These are phyloP conservation scores for Passiflora organensis DNA, from an alignment of 345 rosid genomes.

Conservation along the genomic window DNA sequence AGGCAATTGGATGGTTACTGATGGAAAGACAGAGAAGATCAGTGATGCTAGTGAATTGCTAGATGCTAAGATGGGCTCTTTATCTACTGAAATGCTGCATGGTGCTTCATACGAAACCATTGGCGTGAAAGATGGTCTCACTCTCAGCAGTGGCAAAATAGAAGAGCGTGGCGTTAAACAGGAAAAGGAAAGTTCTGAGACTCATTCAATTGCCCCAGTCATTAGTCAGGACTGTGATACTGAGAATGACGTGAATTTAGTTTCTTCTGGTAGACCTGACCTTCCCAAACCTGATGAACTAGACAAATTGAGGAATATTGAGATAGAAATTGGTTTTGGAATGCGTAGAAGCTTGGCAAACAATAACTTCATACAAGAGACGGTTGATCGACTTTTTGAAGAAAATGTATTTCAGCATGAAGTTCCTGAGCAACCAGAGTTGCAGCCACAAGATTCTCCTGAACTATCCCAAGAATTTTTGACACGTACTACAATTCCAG, in stretches of 20 bases:
- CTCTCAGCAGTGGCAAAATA: constrained; percentile 16
- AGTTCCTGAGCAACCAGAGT: constrained; percentile 20
- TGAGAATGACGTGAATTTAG: constrained; percentile 16
- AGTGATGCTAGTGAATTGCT: constrained; percentile 19
- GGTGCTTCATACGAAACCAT: constrained; percentile 16
- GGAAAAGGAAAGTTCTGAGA: constrained; percentile 25
- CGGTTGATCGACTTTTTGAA: constrained; percentile 12
- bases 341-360: constrained; percentile 9
- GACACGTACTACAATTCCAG: constrained; percentile 3
- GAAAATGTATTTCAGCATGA: constrained; percentile 17
- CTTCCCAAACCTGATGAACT: constrained; percentile 12
- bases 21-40: constrained; percentile 24
- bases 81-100: constrained; percentile 17
- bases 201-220: constrained; percentile 3
- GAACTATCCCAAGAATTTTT: constrained; percentile 9
- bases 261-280: constrained; percentile 3
- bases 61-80: constrained; percentile 28
- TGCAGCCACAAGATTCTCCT: constrained; percentile 18
- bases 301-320: constrained; percentile 12
- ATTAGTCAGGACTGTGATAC: constrained; percentile 13
- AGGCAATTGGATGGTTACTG: constrained; percentile 14
- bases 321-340: constrained; percentile 24
- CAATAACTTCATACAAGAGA: constrained; percentile 10
- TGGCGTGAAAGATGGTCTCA: constrained; percentile 20
- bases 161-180: constrained; percentile 21